These are phyloP conservation scores for Suillus subaureus DNA, from an alignment of 768 basidiomycete species.

Conservation along the genomic window DNA sequence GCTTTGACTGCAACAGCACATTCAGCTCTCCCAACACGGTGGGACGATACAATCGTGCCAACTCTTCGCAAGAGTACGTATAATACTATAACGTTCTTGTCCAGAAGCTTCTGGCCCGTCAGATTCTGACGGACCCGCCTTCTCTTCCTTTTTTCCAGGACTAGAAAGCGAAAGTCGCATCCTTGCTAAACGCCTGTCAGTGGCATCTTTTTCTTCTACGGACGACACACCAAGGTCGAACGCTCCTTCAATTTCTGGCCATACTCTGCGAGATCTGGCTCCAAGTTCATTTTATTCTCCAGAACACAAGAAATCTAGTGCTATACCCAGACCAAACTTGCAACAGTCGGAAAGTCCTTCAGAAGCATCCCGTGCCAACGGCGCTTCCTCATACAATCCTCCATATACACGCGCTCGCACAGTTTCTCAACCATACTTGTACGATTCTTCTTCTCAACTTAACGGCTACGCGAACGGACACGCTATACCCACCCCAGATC, in stretches of 20 bases:
- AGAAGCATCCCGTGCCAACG: constrained; percentile 28
- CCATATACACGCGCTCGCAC: constrained; percentile 59
- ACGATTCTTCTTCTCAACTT: constrained; percentile 38
- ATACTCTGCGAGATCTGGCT: constrained; percentile 21
- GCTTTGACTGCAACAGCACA: constrained; percentile 44
- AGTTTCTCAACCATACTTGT: constrained; percentile 60
- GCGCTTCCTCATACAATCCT: constrained; percentile 33
- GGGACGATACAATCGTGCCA: constrained; percentile 86
- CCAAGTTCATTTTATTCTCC: constrained; percentile 24
- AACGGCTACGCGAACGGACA: constrained; percentile 31
- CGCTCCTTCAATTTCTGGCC: constrained; percentile 22
- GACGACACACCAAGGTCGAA: constrained; percentile 42
- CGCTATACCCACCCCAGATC: constrained; percentile 36
- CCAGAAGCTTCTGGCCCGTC: not conserved
- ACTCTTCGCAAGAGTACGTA: constrained; percentile 74
- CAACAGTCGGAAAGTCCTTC: constrained; percentile 37
- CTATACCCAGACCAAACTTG: constrained; percentile 50
- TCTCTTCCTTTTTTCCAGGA: constrained; percentile 44
- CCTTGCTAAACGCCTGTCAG: constrained; percentile 77
- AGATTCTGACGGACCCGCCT: not conserved
- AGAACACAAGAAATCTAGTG: constrained; percentile 41
- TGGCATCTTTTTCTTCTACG: constrained; percentile 62
- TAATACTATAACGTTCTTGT: constrained; percentile 7
- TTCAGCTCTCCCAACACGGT: constrained; percentile 47
- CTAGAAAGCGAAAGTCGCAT: constrained; percentile 79